These are phyloP conservation scores for Coniochaeta ligniaria DNA, from an alignment of 2,329 filamentous ascomycete genomes.

Conservation along the genomic window DNA sequence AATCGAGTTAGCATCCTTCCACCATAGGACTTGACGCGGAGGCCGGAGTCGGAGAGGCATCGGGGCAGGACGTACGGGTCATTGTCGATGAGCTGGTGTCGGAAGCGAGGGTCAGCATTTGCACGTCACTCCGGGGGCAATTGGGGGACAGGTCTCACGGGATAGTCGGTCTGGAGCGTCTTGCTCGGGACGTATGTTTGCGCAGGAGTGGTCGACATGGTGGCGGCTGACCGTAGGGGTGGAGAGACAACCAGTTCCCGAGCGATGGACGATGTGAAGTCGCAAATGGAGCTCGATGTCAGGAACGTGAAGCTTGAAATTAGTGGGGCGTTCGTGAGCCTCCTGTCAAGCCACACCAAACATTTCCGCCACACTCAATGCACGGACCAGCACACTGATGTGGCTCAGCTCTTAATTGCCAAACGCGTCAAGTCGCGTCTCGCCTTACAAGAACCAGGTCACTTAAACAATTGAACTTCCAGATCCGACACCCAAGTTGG, in stretches of 20 bases:
- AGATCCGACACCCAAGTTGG: neutral
- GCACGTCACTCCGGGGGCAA: slow-evolving; percentile 7
- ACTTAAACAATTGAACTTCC: neutral
- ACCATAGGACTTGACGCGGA: neutral
- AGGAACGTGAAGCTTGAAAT: slow-evolving; percentile 1
- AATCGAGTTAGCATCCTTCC: slow-evolving; percentile 20
- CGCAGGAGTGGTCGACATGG: slow-evolving; percentile 29
- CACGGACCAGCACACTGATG: neutral
- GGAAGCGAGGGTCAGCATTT: slow-evolving; percentile 14
- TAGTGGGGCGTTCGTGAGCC: neutral
- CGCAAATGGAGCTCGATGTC: neutral
- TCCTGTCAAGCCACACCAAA: neutral
- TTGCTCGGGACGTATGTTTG: slow-evolving; percentile 64
- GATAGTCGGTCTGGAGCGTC: slow-evolving; percentile 74
- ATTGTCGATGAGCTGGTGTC: slow-evolving; percentile 86
- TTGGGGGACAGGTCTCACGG: slow-evolving; percentile 51
- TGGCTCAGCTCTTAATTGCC: too few species aligned
- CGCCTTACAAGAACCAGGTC: neutral
- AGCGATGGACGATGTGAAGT: slow-evolving; percentile 2
- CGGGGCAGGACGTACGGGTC: slow-evolving; percentile 68
- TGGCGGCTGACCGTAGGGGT: slow-evolving; percentile 15
- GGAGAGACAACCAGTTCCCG: neutral
- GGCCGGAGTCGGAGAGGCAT: slow-evolving; percentile 5
- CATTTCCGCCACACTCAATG: neutral
- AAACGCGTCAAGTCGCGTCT: slow-evolving; percentile 1